These are phyloP conservation scores for Podaxis sp. DNA, from an alignment of 768 basidiomycete genomes.

Conservation along the genomic window DNA sequence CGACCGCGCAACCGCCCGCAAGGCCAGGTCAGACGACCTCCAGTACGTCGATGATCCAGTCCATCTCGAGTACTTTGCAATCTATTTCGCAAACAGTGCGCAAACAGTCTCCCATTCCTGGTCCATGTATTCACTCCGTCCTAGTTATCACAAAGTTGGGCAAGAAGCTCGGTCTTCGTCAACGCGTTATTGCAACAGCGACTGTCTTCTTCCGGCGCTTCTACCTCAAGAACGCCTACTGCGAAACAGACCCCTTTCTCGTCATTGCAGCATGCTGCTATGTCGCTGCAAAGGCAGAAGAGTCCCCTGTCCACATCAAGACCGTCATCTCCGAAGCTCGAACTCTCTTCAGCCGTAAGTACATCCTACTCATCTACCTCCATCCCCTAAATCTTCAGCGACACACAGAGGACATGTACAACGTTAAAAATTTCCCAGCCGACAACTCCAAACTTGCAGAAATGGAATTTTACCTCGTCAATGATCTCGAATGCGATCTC, in stretches of 20 bases:
- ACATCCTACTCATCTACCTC: slow-evolving; percentile 19
- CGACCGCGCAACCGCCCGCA: slow-evolving; percentile 68
- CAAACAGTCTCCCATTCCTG: too few relatives aligned
- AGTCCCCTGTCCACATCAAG: slow-evolving; percentile 93
- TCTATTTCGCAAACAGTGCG: slow-evolving; percentile 74
- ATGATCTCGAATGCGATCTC: slow-evolving; percentile 93
- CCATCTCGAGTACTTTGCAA: slow-evolving; percentile 71
- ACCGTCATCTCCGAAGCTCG: slow-evolving; percentile 83
- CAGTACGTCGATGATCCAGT: slow-evolving; percentile 78
- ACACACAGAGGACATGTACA: slow-evolving; percentile 56
- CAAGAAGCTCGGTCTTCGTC: slow-evolving; percentile 76
- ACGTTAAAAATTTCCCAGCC: slow-evolving; percentile 73
- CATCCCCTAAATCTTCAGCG: background rate
- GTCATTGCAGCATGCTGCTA: slow-evolving; percentile 93
- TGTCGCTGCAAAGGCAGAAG: slow-evolving; percentile 96
- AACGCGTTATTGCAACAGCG: slow-evolving; percentile 91
- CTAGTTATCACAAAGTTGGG: slow-evolving; percentile 76
- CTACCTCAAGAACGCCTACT: slow-evolving; percentile 92
- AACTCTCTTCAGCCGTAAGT: slow-evolving; percentile 61
- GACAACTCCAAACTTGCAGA: slow-evolving; percentile 93
- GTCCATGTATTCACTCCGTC: too few relatives aligned
- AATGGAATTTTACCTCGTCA: slow-evolving; percentile 98
- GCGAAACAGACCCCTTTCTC: slow-evolving; percentile 92
- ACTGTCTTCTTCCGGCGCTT: slow-evolving; percentile 96
- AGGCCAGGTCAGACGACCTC: slow-evolving; percentile 75